Evolutionary conservation across 139 green algal genomes (phyloP), one percentile per base, ranked within the genome.

Genomic region (Limnomonas spitsbergensis): DNA sequence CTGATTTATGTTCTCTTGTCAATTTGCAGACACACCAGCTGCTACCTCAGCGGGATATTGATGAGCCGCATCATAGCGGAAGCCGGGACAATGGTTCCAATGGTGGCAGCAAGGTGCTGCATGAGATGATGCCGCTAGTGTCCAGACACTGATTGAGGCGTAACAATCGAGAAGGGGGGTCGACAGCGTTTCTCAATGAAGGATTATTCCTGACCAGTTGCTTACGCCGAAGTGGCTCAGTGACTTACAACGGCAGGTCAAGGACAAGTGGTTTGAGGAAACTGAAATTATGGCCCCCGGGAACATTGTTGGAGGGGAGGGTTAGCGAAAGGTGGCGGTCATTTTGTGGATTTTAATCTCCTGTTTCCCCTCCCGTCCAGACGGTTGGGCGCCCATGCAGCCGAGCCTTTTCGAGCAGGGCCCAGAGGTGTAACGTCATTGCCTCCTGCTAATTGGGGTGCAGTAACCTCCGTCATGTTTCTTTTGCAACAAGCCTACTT

Each of bases 51-150:
- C 61, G 29, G 9, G 61, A 37, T 72, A 20, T 34, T 34, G 27
- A 72, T 20, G 47, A 61, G 47, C 47, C 61, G 6, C 29, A 72
- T 20, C 61, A 72, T 37, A 20, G 61, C 29, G 61, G 61, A 24
- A 20, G 61, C 29, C 27, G 61, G 6, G 29, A 20, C 47, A 29
- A 14, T 72, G 61, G 27, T 34, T 7, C 26, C 61, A 24, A 72
- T 34, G 26, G 61, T 7, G 27, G 27, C 26, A 34, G 61, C 61
- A 34, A 36, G 61, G 61, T 7, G 7, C 7, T 72, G 26, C 27
- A 34, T 34, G 61, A 72, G 61, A 34, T 72, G 61, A 20, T 72
- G 61, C 61, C 61, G 26, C 29, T 72, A 20, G 61, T 72, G 61
- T 34, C 61, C 27, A 34, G 61, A 34, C 61, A 72, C 29, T 72